Conservation (phyloP, 1,284 basidiomycete genomes). For the Grifola frondosa region DNA sequence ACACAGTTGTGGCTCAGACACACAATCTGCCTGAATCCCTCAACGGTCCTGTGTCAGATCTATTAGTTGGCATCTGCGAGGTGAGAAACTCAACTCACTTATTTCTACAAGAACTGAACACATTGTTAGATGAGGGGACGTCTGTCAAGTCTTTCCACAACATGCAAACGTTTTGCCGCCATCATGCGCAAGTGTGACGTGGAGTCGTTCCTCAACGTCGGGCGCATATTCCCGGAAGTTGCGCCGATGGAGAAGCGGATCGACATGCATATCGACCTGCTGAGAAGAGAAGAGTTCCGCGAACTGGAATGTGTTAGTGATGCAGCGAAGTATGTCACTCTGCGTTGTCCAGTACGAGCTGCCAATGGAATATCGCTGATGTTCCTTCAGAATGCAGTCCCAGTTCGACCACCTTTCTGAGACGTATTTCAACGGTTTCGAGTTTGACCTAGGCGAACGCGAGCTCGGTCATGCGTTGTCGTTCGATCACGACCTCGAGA, state of each 20-base stretch:
- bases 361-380: not conserved
- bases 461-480: conserved; percentile 81
- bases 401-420: conserved; percentile 91
- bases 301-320: conserved; percentile 92
- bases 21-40: conserved; percentile 84
- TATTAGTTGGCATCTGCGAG: conserved; percentile 88
- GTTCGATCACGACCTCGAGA: conserved; percentile 89
- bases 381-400: conserved; percentile 67
- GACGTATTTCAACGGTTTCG: conserved; percentile 77
- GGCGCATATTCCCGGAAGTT: conserved; percentile 83
- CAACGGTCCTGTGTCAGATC: conserved; percentile 76
- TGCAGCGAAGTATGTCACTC: conserved; percentile 68
- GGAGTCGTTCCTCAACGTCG: conserved; percentile 81
- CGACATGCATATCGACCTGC: conserved; percentile 85
- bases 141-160: conserved; percentile 73
- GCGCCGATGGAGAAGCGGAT: conserved; percentile 87
- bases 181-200: conserved; percentile 78
- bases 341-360: not conserved
- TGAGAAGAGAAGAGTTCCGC: conserved; percentile 86
- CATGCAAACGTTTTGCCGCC: conserved; percentile 86
- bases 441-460: conserved; percentile 85
- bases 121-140: conserved; percentile 71
- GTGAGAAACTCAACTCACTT: conserved; percentile 39
- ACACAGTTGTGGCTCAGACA: conserved; percentile 73
- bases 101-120: not conserved